phyloP scores from a whole-genome alignment of 176 grass and related monocot genomes.

The Hyparrhenia diplandra region DNA sequence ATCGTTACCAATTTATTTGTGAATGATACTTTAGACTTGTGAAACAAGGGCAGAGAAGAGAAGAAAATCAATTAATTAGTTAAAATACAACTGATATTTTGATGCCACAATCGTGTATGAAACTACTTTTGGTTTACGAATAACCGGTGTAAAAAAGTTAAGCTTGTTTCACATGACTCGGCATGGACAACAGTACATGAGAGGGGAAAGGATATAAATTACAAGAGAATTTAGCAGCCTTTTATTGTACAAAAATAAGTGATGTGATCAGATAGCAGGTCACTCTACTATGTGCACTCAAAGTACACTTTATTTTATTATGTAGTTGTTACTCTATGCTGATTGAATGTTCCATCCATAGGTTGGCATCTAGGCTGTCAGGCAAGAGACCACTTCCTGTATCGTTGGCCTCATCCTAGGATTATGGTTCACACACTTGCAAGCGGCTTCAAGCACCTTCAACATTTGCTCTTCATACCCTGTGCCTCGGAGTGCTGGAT shows the following conservation, averaged over 20 bases:
- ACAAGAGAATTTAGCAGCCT: neutral
- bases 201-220: neutral
- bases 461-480: constrained; percentile 57
- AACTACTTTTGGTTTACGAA: neutral
- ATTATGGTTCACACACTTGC: constrained; percentile 36
- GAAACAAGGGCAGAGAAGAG: too few species aligned
- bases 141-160: neutral
- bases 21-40: neutral
- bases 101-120: neutral
- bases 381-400: constrained; percentile 39
- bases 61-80: too few species aligned
- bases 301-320: neutral
- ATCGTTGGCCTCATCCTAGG: constrained; percentile 48
- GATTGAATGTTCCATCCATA: constrained; percentile 11
- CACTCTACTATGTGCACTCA: neutral
- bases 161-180: neutral
- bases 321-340: neutral
- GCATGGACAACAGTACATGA: neutral
- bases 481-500: constrained; percentile 28
- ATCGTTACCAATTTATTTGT: neutral
- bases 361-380: constrained; percentile 5
- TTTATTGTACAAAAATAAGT: neutral
- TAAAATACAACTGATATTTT: neutral
- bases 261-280: neutral
- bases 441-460: constrained; percentile 58